Percentiles rank a stretch among this genome's conserved stretches.
phyloP scores from a whole-genome alignment of 805 yeast species.

The Ascoidea tarda region DNA sequence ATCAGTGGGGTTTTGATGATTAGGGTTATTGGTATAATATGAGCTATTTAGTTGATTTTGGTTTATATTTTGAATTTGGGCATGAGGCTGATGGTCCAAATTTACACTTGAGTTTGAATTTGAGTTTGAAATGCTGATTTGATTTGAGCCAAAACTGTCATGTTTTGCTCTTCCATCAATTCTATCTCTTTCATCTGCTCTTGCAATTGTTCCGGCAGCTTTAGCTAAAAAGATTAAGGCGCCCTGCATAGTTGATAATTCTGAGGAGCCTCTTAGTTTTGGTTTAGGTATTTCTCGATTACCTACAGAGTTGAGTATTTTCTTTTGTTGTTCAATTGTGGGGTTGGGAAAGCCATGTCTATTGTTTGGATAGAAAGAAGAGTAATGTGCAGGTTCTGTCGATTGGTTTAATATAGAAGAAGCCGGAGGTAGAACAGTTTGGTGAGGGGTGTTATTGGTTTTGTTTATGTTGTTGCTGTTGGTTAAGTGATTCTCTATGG shows the following conservation, averaged over 20 bases:
- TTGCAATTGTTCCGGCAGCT: conserved; percentile 66
- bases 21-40: neutral
- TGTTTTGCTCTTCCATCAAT: neutral
- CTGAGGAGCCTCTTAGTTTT: conserved; percentile 6
- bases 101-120: neutral
- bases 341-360: neutral
- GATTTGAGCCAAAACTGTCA: neutral
- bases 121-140: neutral
- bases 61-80: neutral
- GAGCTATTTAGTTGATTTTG: neutral
- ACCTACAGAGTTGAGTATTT: neutral
- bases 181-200: conserved; percentile 47
- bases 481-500: conserved; percentile 7
- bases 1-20: neutral
- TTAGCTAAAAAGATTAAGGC: conserved; percentile 63
- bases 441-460: neutral
- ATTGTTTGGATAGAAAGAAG: neutral
- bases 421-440: neutral
- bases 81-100: neutral
- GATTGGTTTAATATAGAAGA: neutral
- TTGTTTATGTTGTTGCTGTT: conserved; percentile 11
- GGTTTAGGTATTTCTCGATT: neutral
- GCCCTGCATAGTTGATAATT: conserved; percentile 29
- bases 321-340: conserved; percentile 2
- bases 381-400: neutral